Base-by-base conservation (phyloP, 805 yeast genomes). In the Candida ipomoeae region DNA sequence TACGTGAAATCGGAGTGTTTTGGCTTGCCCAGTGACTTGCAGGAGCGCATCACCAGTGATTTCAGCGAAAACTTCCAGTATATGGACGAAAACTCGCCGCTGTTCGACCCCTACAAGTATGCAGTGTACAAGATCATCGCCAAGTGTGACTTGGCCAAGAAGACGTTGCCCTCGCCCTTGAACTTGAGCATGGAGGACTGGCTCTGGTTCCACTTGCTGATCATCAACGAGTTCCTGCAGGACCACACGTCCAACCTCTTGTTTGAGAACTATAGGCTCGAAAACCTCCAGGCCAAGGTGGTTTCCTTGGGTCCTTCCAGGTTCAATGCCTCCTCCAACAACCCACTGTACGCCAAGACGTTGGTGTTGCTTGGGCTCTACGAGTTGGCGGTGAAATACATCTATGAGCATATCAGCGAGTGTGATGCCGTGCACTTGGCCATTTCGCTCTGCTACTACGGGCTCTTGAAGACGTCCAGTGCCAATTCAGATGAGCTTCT, bases 41-140 rank as follows among this genome's bases (percentile, higher is more conserved):
- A 80, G 35, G 85, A 86, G 8, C 78, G 87, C 57, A 70, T 92
- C 35, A 82, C 81, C 52, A 76, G 84, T 40, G 98, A 94, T 65
- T 94, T 88, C 70, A 87, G 83, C 63, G 92, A 87, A 63, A 88
- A 84, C 55, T 85, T 91, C 60, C 85, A 89, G 52, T 80, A 77
- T 51, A 65, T 76, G 40, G 77, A 69, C 53, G 85, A 81, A 49
- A 71, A 70, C 40, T 81, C 82, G 52, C 43, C 57, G 21, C 55
- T 57, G 20, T 84, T 84, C 44, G 99, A 94, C 68, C 97, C 97
- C 5, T 94, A 80, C 71, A 84, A 91, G 64, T 86, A 84, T 64
- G 94, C 97, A 0, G 85, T 90, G 5, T 94, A 89, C 71, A 92
- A 94, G 68, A 78, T 94, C 23, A 79, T 92, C 51, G 98, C 98